Base-by-base conservation (phyloP, 2,329 filamentous ascomycete genomes). In the Sporothrix mexicana region DNA sequence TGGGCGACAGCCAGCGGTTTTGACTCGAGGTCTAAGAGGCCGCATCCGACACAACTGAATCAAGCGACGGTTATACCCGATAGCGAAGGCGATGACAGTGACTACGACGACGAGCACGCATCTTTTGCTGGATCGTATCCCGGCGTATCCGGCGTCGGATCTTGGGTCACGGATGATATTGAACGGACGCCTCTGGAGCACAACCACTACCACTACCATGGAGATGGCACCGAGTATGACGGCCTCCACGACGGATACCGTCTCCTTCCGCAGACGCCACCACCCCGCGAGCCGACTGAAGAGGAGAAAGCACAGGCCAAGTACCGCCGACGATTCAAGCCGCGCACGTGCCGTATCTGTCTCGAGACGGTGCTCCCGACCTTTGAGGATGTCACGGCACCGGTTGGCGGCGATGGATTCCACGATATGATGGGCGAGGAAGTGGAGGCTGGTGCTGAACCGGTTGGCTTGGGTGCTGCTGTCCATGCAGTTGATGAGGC, bases 271-370 rank as follows among this genome's bases (percentile, higher is more conserved):
- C 20, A 7, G 20, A 43, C 23, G 23, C 30, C 12, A 15, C 23
- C 47, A 15, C 61, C 62, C 23, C 43, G 36, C 12, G n/a, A 53
- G 20, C 57, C 23, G 41, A 53, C n/a, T 17, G 68, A 66, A 49
- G 53, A 72, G 25, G 69, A 71, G 15, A 62, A 41, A 7, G 57
- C 69, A 17, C 62, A 70, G n/a, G 61, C 62, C 0, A 70, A 49
- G 49, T 74, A 67, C 45, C 53, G 69, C 61, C 76, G 77, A 70
- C 87, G 88, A 74, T 95, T 93, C 80, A 88, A 88, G 51, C 87
- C 92, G 36, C 88, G 94, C 76, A 92, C 90, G 74, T 98, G 95
- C 82, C 92, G 95, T 73, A 98, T 98, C 76, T 98, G 95, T 80
- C 85, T 97, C 55, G 95, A 98, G 62, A 84, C 84, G 1, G 86